Evolutionary conservation across 148 eudicot species (phyloP).

Genomic region (Vaccinium macrocarpon): DNA sequence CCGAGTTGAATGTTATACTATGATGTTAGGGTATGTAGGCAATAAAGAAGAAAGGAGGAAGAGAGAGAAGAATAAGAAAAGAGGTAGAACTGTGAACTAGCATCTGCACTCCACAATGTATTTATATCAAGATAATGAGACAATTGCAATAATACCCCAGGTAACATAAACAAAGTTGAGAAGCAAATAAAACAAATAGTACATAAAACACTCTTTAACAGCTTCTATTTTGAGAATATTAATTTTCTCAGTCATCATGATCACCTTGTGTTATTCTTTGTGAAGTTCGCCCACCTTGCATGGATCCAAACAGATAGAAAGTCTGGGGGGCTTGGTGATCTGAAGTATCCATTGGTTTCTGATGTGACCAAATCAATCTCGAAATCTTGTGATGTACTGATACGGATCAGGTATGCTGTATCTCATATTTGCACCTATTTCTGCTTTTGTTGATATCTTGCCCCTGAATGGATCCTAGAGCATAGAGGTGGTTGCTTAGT

Average conservation of each 20-base stretch:
- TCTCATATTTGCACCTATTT: neutral
- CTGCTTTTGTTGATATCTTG: neutral
- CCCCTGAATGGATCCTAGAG: neutral
- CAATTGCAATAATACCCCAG: too few species aligned
- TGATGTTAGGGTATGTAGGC: too few species aligned
- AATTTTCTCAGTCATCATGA: neutral
- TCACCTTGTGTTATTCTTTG: conserved; percentile 8
- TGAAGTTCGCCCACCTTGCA: conserved; percentile 96
- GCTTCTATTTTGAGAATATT: neutral
- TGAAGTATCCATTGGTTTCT: conserved; percentile 77
- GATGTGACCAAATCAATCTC: conserved; percentile 93
- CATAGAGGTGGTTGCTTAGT: neutral
- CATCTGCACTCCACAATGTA: too few species aligned
- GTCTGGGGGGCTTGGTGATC: conserved; percentile 93
- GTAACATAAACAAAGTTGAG: too few species aligned
- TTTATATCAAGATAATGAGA: too few species aligned
- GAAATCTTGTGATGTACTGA: conserved; percentile 65
- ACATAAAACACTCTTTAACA: too few species aligned
- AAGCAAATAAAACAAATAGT: too few species aligned
- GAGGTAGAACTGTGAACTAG: too few species aligned
- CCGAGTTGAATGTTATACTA: too few species aligned
- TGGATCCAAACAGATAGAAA: conserved; percentile 98
- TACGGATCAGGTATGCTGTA: conserved; percentile 69
- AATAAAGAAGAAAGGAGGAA: too few species aligned
- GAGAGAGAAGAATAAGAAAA: too few species aligned